Percentiles rank a stretch among this genome's conserved stretches.
phyloP scores from a whole-genome alignment of 2,329 filamentous ascomycete genomes.

The Zalaria sp. region DNA sequence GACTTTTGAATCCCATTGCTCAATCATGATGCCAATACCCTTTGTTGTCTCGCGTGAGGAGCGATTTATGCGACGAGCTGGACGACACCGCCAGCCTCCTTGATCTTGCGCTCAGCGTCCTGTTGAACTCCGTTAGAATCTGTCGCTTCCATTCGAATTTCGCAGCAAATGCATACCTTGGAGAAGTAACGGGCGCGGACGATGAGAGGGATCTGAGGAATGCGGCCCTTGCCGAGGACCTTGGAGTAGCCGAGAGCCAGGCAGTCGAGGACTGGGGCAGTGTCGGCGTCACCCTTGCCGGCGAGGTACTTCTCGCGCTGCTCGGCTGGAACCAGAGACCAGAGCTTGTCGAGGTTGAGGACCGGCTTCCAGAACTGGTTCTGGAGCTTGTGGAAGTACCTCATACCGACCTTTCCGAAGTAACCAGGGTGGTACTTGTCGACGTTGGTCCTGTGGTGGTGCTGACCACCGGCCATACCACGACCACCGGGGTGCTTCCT shows the following conservation, averaged over 20 bases:
- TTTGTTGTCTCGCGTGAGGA: conserved; percentile 6
- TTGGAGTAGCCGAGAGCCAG: conserved; percentile 96
- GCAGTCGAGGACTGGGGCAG: conserved; percentile 94
- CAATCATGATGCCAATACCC: conserved; percentile 3
- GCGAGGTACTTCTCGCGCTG: conserved; percentile 83
- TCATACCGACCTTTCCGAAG: conserved; percentile 64
- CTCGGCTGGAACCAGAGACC: conserved; percentile 86
- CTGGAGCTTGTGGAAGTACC: conserved; percentile 83
- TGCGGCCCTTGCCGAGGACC: conserved; percentile 93
- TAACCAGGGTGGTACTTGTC: conserved; percentile 97
- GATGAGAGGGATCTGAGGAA: conserved; percentile 85
- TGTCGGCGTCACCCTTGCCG: conserved; percentile 75
- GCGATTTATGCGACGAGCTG: conserved; percentile 75
- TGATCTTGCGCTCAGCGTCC: conserved; percentile 79
- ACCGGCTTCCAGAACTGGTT: conserved; percentile 98
- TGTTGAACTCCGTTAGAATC: no score
- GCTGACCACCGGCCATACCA: conserved; percentile 94
- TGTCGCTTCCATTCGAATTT: no score
- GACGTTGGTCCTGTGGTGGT: conserved; percentile 92
- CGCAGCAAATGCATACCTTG: conserved; percentile 11
- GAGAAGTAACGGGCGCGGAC: conserved; percentile 92
- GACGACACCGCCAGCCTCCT: conserved; percentile 87
- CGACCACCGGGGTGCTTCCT: conserved; percentile 71
- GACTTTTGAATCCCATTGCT: conserved; percentile 3
- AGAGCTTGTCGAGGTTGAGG: conserved; percentile 99